phyloP scores from a whole-genome alignment of 164 flowering plant species.

The Dillenia turbinata region DNA sequence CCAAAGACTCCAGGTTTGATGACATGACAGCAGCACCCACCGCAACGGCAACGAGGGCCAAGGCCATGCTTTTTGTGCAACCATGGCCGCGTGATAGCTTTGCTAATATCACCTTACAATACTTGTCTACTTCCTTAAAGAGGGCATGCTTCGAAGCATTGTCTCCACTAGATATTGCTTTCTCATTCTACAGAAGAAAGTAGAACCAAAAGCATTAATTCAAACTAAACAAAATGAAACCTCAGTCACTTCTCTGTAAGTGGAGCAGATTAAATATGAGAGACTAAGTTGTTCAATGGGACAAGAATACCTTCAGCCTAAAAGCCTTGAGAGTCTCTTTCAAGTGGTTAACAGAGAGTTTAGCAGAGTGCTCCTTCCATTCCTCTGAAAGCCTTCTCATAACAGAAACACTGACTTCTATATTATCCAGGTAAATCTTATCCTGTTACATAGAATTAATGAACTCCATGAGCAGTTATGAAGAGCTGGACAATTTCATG shows the following conservation, averaged over 20 bases:
- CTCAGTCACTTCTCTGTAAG: too few species aligned
- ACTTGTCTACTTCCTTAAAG: conserved; percentile 56
- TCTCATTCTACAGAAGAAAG: conserved; percentile 33
- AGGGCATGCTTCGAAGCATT: conserved; percentile 21
- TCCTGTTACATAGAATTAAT: conserved; percentile 41
- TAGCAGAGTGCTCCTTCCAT: conserved; percentile 53
- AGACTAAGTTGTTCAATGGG: too few species aligned
- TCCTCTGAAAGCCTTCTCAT: conserved; percentile 59
- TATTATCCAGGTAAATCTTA: conserved; percentile 52
- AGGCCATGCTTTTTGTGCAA: conserved; percentile 46
- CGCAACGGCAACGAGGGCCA: conserved; percentile 37
- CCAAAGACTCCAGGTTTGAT: conserved; percentile 40
- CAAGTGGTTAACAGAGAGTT: conserved; percentile 40
- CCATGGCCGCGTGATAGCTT: conserved; percentile 42
- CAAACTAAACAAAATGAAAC: too few species aligned
- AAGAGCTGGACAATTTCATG: conserved; percentile 76
- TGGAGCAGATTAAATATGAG: too few species aligned
- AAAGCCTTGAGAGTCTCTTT: conserved; percentile 55
- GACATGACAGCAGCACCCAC: conserved; percentile 47
- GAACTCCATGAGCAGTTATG: neutral
- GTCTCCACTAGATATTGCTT: conserved; percentile 25
- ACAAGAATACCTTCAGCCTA: conserved; percentile 50
- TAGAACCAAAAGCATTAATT: too few species aligned
- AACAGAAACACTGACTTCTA: conserved; percentile 62
- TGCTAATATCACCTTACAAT: conserved; percentile 50